Base-by-base conservation (phyloP, 2,329 filamentous ascomycete genomes). In the Drechslera avenae region DNA sequence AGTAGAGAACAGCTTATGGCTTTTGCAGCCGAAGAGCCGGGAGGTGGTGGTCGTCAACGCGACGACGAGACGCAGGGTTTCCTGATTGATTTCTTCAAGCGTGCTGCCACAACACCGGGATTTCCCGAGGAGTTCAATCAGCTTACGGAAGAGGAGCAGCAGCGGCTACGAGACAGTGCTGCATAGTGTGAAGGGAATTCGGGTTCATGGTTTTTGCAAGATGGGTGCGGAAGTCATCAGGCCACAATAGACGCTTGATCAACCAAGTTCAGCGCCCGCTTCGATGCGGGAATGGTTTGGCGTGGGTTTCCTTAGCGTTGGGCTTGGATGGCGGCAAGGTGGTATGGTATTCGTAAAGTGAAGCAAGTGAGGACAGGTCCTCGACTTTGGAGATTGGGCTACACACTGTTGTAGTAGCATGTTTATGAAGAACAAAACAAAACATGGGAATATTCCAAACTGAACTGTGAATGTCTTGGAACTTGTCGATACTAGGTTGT, bases 21-120 rank as follows among this genome's bases (percentile, higher is more conserved):
- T 1, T 91, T 84, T 65, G 83, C 85, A 18, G 86, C 77, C 1
- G 78, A 79, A 2, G 81, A 81, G 2, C 76, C 77, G 1, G 75
- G 76, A 37, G 67, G 36, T 6, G 67, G 37, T 3, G 59, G 75
- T 68, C 84, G 91, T 45, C 84, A 88, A 66, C 84, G 87, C 28
- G 93, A 97, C 69, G 91, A 97, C 68, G 91, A 96, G 79, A 96
- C 92, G 6, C 90, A 96, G 71, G 84, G 83, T 3, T 96, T 91
- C 72, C 78, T 97, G 39, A 81, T 85, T 1, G 85, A 92, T 12
- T 97, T 96, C 76, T 97, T 97, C 76, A 78, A 76, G 35, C 75
- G 78, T 34, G 78, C 80, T 36, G 81, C 78, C 12, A 71, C 74
- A n/a, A 81, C 81, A 57, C 73, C 77, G 2, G 81, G 76, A 10